Percentiles rank a stretch among this genome's conserved stretches.
phyloP scores from a whole-genome alignment of 2,329 filamentous ascomycete species.

The Ceratocystis smalleyi region DNA sequence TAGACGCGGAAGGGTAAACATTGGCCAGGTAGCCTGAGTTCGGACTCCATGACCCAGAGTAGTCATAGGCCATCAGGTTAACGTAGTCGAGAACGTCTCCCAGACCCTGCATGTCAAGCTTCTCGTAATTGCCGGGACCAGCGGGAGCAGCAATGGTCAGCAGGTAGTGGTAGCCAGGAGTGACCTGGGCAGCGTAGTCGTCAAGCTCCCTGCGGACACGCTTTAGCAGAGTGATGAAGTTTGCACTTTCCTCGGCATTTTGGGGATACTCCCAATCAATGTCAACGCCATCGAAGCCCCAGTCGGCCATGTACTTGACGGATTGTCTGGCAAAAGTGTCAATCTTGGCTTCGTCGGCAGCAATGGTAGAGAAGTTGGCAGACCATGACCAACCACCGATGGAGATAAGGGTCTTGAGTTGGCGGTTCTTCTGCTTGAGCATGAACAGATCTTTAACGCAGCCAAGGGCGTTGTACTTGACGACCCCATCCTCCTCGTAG shows the following conservation, averaged over 20 bases:
- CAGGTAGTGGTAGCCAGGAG: slow-evolving; percentile 35
- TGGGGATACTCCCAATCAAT: slow-evolving; percentile 28
- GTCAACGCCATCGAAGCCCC: slow-evolving; percentile 44
- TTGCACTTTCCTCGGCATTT: slow-evolving; percentile 27
- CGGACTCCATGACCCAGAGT: slow-evolving; percentile 50
- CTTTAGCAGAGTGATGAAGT: slow-evolving; percentile 32
- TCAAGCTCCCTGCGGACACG: slow-evolving; percentile 34
- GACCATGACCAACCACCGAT: slow-evolving; percentile 83
- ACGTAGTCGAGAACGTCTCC: slow-evolving; percentile 36
- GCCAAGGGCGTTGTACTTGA: slow-evolving; percentile 60
- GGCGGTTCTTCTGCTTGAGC: slow-evolving; percentile 61
- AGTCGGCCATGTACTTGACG: slow-evolving; percentile 54
- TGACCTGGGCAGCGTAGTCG: slow-evolving; percentile 30
- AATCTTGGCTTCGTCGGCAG: slow-evolving; percentile 46
- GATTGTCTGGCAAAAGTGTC: slow-evolving; percentile 52
- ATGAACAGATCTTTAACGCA: slow-evolving; percentile 65
- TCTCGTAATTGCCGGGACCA: slow-evolving; percentile 32
- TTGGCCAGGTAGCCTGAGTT: slow-evolving; percentile 56
- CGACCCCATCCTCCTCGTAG: slow-evolving; percentile 41
- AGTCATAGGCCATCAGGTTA: slow-evolving; percentile 62
- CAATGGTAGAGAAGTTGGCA: slow-evolving; percentile 53
- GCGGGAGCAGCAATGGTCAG: slow-evolving; percentile 39
- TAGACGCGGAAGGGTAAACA: slow-evolving; percentile 39
- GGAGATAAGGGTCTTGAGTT: slow-evolving; percentile 61
- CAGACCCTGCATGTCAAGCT: slow-evolving; percentile 32